A percentile compares a stretch with the other conserved stretches of the same genome.
Conservation (phyloP, 345 rosid species). For the Eutrema yunnanense region DNA sequence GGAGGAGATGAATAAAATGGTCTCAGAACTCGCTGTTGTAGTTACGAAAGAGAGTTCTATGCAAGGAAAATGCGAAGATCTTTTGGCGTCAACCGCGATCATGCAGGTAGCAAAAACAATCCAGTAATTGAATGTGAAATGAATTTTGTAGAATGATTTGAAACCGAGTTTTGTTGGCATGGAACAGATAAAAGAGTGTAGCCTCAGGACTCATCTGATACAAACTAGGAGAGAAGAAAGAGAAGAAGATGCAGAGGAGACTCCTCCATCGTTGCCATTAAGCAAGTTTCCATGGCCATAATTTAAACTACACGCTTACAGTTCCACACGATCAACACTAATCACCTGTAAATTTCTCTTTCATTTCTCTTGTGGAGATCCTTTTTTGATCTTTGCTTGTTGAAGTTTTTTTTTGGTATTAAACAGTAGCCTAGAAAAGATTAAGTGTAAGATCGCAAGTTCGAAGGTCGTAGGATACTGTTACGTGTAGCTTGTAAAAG, state of each 20-base stretch:
- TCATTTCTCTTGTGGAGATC: slow-evolving; percentile 18
- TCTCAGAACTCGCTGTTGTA: slow-evolving; percentile 61
- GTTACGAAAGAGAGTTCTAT: slow-evolving; percentile 54
- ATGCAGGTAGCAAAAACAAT: slow-evolving; percentile 57
- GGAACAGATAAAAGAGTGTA: slow-evolving; percentile 54
- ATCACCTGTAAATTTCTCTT: slow-evolving; percentile 28
- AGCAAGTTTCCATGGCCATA: slow-evolving; percentile 34
- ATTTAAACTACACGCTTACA: slow-evolving; percentile 22
- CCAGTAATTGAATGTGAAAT: background rate
- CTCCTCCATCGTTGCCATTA: slow-evolving; percentile 16
- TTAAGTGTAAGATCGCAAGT: background rate
- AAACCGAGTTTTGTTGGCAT: background rate
- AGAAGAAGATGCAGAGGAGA: slow-evolving; percentile 12
- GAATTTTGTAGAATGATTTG: background rate
- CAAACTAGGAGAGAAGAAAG: slow-evolving; percentile 46
- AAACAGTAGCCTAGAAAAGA: slow-evolving; percentile 22
- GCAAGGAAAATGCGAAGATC: slow-evolving; percentile 70
- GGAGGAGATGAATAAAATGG: slow-evolving; percentile 58
- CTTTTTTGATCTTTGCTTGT: slow-evolving; percentile 30
- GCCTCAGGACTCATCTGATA: slow-evolving; percentile 59
- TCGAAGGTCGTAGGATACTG: slow-evolving; percentile 10
- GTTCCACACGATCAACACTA: slow-evolving; percentile 21
- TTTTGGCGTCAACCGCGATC: slow-evolving; percentile 57
- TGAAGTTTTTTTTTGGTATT: background rate
- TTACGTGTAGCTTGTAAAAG: too few species aligned